Evolutionary conservation across 495 filamentous ascomycete species (phyloP).

Genomic region (Hyaloscypha hepaticicola): DNA sequence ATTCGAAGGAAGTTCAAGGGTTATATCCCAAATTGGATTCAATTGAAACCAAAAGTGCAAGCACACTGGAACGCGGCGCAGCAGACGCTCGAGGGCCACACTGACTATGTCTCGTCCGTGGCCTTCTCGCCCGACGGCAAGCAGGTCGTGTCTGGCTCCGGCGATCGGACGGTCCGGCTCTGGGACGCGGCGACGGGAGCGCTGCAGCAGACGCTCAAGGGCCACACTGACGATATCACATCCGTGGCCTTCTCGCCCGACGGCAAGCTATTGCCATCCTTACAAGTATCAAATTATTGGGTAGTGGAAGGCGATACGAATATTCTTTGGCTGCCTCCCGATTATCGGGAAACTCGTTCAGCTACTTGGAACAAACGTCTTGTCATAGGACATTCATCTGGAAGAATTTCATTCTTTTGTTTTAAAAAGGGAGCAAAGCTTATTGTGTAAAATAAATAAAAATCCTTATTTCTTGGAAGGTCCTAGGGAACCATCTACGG

Average conservation of each 20-base stretch:
- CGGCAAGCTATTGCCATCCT: conserved; percentile 20
- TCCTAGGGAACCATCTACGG: no score
- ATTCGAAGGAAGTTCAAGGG: background rate
- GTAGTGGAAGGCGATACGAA: conserved; percentile 18
- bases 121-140: conserved; percentile 42
- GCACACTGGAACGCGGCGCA: background rate
- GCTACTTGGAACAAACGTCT: conserved; percentile 20
- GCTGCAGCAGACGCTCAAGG: conserved; percentile 23
- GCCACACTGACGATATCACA: conserved; percentile 27
- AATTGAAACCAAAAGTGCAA: background rate
- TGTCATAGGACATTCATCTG: conserved; percentile 21
- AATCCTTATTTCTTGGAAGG: no score
- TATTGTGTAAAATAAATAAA: no score
- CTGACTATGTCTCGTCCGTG: background rate
- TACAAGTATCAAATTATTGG: conserved; percentile 24
- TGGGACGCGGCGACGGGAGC: conserved; percentile 1
- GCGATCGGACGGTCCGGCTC: no score
- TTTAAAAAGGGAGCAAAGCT: conserved; percentile 20
- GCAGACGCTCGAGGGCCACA: conserved; percentile 1
- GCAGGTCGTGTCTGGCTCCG: conserved; percentile 21
- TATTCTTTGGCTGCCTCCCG: conserved; percentile 25
- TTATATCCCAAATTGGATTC: conserved; percentile 1
- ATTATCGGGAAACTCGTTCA: conserved; percentile 18
- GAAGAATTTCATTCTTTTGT: conserved; percentile 21
- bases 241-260: conserved; percentile 39